Evolutionary conservation across 83 land plant species (phyloP), one percentile per base, ranked within the genome.

Genomic region (Thuja plicata): DNA sequence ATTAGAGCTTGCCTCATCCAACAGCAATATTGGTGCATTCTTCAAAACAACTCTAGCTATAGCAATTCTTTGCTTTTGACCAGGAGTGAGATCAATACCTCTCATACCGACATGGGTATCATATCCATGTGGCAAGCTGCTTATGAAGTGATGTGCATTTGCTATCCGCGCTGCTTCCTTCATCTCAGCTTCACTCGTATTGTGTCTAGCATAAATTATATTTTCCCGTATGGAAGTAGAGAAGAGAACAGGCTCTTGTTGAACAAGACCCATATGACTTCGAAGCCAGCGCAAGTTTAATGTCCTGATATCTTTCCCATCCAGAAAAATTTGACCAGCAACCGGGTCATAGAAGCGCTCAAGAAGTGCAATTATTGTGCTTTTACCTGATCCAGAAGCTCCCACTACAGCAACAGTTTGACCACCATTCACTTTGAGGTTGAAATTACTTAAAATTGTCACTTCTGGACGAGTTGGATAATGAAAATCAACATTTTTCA

Each of bases 1-100:
- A 12, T 97, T 91, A n/a, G 98, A 96, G 89, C 99, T 95, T n/a
- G 99, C 99, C 92, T 98, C 99, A 92, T 98, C 99, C 54, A 98
- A 87, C 66, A 98, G 90, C 89, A 98, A 91, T 52, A 98, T 97
- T 19, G 98, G 99, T 37, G 99, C 99, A 91, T 97, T 97, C 91
- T 97, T 98, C 86, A 98, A 87, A 21, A 98, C 94, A 6, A 96
- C 99, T 27, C 99, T 87, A 21, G 99, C 99, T 88, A 98, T 97
- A 9, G 99, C 99, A 84, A 98, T 95, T 86, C 99, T 88, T 86
- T 97, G 97, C 87, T 96, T 97, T 91, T 98, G 99, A 48, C 99
- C 98, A 3, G 98, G 94, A 24, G 98, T 97, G 24, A 98, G 85
- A 89, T 96, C 98, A 66, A 95, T 94, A 38, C 97, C 99, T 88